phyloP scores from a whole-genome alignment of 208 protist species.

The Trypanosoma platydactyli region DNA sequence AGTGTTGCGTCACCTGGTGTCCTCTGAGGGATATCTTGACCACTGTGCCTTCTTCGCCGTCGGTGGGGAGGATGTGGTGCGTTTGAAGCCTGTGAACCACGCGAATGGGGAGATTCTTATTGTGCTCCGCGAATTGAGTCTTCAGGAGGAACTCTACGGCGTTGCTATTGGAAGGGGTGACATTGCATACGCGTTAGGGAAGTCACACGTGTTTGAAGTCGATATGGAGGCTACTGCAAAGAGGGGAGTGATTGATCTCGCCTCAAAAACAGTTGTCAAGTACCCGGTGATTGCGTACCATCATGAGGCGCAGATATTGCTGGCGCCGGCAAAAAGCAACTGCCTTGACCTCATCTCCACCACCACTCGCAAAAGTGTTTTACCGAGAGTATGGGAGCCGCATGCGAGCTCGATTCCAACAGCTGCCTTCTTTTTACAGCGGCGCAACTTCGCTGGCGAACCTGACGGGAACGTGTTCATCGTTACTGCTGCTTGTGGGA shows the following conservation, averaged over 20 bases:
- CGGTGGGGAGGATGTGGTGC: conserved; percentile 56
- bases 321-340: conserved; percentile 69
- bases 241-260: conserved; percentile 39
- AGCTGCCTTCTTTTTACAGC: conserved; percentile 82
- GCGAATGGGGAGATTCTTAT: conserved; percentile 73
- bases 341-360: conserved; percentile 78
- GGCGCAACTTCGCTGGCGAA: conserved; percentile 56
- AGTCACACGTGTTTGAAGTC: conserved; percentile 65
- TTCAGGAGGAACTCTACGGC: conserved; percentile 64
- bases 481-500: conserved; percentile 74
- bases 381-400: conserved; percentile 82
- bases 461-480: conserved; percentile 51
- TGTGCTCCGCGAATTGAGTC: conserved; percentile 34
- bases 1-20: conserved; percentile 53
- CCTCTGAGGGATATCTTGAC: conserved; percentile 48
- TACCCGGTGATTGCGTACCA: conserved; percentile 72
- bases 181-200: conserved; percentile 60
- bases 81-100: conserved; percentile 59
- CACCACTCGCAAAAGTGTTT: conserved; percentile 54
- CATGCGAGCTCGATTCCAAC: conserved; percentile 72
- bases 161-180: conserved; percentile 60
- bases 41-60: conserved; percentile 77
- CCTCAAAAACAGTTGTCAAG: conserved; percentile 61
- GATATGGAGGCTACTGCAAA: conserved; percentile 48
- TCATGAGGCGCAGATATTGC: conserved; percentile 49